These are phyloP conservation scores for Mycena amicta DNA, from an alignment of 768 basidiomycete genomes.

Conservation along the genomic window DNA sequence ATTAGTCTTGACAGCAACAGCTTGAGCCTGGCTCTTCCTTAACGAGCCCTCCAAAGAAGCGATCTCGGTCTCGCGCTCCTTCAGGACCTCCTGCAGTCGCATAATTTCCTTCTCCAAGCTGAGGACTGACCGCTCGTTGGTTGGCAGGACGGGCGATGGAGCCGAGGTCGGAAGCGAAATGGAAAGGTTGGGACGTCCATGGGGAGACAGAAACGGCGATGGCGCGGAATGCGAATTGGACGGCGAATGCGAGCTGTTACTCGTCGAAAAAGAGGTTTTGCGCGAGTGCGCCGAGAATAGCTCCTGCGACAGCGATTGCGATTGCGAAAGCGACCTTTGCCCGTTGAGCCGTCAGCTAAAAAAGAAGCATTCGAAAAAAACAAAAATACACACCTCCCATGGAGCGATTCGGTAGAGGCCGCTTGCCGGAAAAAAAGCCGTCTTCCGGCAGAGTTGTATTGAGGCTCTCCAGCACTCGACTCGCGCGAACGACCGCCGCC, in stretches of 20 bases:
- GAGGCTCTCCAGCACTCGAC: slow-evolving; percentile 40
- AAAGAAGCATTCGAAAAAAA: slow-evolving; percentile 10
- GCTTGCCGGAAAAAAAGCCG: slow-evolving; percentile 88
- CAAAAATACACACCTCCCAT: slow-evolving; percentile 63
- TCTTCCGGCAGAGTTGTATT: slow-evolving; percentile 53
- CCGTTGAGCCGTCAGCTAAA: slow-evolving; percentile 20
- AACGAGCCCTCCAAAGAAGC: slow-evolving; percentile 64
- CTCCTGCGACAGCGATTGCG: slow-evolving; percentile 97
- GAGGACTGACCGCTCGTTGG: slow-evolving; percentile 72
- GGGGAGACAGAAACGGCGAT: slow-evolving; percentile 29
- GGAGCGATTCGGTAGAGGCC: slow-evolving; percentile 85
- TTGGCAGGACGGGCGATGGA: slow-evolving; percentile 25
- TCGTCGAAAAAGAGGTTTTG: slow-evolving; percentile 78
- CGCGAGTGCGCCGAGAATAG: slow-evolving; percentile 86
- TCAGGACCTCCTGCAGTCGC: slow-evolving; percentile 90
- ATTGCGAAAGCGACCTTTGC: slow-evolving; percentile 85
- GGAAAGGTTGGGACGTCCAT: slow-evolving; percentile 56
- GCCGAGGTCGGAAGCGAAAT: slow-evolving; percentile 54
- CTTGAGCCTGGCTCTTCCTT: slow-evolving; percentile 33
- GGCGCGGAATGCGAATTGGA: slow-evolving; percentile 55
- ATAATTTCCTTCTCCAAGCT: slow-evolving; percentile 95
- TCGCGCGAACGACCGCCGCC: slow-evolving; percentile 54
- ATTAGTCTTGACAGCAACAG: slow-evolving; percentile 2
- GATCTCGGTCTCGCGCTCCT: slow-evolving; percentile 92
- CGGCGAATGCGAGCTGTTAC: slow-evolving; percentile 58